Base-by-base conservation (phyloP, 176 grass and related monocot species). In the Oryza brachyantha region DNA sequence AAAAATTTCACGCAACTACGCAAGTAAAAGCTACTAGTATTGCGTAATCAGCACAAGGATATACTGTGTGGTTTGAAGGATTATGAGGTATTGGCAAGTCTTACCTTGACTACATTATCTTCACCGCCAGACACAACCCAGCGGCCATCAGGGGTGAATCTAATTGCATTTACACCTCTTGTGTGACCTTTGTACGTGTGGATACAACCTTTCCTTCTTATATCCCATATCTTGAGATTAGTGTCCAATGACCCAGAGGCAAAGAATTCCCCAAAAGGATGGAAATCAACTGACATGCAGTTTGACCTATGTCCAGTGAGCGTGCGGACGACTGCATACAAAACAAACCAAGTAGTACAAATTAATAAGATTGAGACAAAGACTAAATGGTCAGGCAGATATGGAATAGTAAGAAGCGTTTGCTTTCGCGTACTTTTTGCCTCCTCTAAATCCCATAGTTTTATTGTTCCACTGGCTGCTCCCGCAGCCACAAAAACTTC, bases 201-300 rank as follows among this genome's bases (percentile, higher is more conserved):
- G 46, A 97, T 97, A 77, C 94, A 97, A 43, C 87, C 85, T 61
- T 97, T 97, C 79, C 80, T 90, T 86, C 94, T 90, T 78, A 97
- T 94, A 86, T 94, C 94, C 94, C 94, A 97, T 84, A 94, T 94
- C 70, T 97, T 97, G 35, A 97, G 36, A 84, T 97, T 97, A 74
- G 94, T 97, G 84, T 97, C 92, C 79, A 94, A 68, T 46, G 94
- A 97, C 50, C 92, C 94, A 55, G 94, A 97, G 52, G 94, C 94
- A 35, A 97, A 97, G 77, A 97, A 94, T 70, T 97, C 92, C 8
- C 92, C 95, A 72, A 97, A 97, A 48, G 95, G 95, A 90, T 97
- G 95, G 70, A 94, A 97, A 87, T 97, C 95, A 80, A 97, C 87
- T 52, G 89, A 93, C 84, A 90, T 94, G 70, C 89, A 94, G 55